phyloP scores from a whole-genome alignment of 1,139 yeast species.

The Taphrina betulina region DNA sequence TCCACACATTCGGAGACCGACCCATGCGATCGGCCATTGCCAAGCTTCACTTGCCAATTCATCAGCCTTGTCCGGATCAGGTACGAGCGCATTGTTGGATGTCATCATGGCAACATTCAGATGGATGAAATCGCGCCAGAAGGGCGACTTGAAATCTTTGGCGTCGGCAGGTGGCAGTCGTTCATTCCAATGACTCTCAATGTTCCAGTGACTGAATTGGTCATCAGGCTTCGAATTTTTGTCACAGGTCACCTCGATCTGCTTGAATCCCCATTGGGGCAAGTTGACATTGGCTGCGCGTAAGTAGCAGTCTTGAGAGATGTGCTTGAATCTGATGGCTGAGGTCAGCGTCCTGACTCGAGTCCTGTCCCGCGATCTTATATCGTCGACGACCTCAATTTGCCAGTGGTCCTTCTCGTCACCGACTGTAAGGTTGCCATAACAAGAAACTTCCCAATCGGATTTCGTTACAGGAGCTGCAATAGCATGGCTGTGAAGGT shows the following conservation, averaged over 20 bases:
- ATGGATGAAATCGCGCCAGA: conserved; percentile 85
- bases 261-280: conserved; percentile 99
- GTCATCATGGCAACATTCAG: conserved; percentile 98
- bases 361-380: conserved; percentile 55
- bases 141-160: conserved; percentile 57
- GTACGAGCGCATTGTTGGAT: conserved; percentile 91
- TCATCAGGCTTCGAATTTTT: conserved; percentile 76
- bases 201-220: conserved; percentile 97
- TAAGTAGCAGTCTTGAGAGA: conserved; percentile 74
- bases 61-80: conserved; percentile 88
- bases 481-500: conserved; percentile 83
- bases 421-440: conserved; percentile 83
- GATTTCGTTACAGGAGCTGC: conserved; percentile 71
- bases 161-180: conserved; percentile 71
- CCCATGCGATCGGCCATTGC: conserved; percentile 97
- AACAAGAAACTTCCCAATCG: conserved; percentile 80
- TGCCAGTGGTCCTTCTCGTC: conserved; percentile 93
- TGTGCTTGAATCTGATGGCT: conserved; percentile 72
- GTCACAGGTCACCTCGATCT: conserved; percentile 90
- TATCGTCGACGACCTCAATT: conserved; percentile 79
- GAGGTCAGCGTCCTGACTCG: conserved; percentile 84
- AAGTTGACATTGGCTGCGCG: conserved; percentile 74
- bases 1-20: conserved; percentile 92
- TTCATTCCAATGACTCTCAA: conserved; percentile 78
- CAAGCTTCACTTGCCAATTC: conserved; percentile 88